Conservation (phyloP, 169 alveolate species). For the Cryptosporidium sp. region DNA sequence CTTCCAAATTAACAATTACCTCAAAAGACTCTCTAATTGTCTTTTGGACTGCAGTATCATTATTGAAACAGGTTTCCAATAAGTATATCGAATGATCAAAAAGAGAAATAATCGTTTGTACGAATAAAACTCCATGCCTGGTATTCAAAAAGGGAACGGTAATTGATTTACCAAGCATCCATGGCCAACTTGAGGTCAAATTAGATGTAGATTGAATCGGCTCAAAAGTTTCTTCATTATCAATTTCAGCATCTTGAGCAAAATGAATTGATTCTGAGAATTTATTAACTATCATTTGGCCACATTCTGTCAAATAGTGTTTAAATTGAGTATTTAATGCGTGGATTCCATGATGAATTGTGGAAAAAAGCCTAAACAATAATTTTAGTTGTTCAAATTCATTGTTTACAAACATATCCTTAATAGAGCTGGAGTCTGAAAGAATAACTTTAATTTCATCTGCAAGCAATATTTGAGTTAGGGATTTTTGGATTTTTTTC, state of each 20-base stretch:
- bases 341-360: constrained; percentile 76
- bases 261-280: constrained; percentile 9
- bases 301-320: constrained; percentile 75
- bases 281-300: constrained; percentile 34
- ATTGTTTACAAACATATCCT: constrained; percentile 27
- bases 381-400: constrained; percentile 50
- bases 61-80: constrained; percentile 16
- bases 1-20: constrained; percentile 73
- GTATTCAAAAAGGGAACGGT: constrained; percentile 17
- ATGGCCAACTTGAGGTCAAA: not conserved
- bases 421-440: constrained; percentile 6
- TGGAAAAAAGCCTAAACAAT: constrained; percentile 76
- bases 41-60: constrained; percentile 37
- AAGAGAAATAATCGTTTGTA: constrained; percentile 26
- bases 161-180: constrained; percentile 22
- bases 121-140: constrained; percentile 3
- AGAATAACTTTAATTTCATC: constrained; percentile 16
- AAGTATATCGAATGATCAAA: constrained; percentile 30
- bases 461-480: constrained; percentile 36
- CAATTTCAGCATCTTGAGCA: not conserved
- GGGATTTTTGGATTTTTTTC: constrained; percentile 28
- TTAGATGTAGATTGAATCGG: not conserved
- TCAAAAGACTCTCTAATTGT: constrained; percentile 56
- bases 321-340: constrained; percentile 76
- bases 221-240: not conserved